Evolutionary conservation across 192 early-diverging fungal genomes (phyloP).

Genomic region (Martensiomyces pterosporus): DNA sequence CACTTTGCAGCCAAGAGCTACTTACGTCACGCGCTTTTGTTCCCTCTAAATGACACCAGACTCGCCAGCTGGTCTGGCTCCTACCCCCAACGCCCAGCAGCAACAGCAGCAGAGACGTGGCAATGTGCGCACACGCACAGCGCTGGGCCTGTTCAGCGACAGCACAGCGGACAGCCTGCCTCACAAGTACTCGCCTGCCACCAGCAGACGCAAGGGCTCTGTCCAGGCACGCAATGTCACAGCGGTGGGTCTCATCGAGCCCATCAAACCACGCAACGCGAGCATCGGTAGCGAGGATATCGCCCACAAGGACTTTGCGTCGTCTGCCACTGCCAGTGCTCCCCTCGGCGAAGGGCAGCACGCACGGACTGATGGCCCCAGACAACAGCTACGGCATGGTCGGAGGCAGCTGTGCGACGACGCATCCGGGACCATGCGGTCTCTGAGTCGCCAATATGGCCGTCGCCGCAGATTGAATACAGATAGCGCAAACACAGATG

Average conservation of each 20-base stretch:
- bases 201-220: neutral
- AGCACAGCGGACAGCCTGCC: neutral
- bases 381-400: conserved; percentile 13
- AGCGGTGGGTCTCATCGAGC: no score
- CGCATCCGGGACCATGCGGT: conserved; percentile 46
- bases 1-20: no score
- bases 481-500: conserved; percentile 11
- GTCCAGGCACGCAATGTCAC: no score
- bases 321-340: no score
- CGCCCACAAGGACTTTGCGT: no score
- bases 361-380: neutral
- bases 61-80: no score
- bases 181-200: neutral
- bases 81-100: conserved; percentile 6
- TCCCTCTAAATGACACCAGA: no score
- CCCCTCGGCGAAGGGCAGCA: no score
- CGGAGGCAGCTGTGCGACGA: conserved; percentile 35
- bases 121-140: conserved; percentile 31
- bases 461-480: conserved; percentile 44
- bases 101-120: no score
- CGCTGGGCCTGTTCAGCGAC: conserved; percentile 18
- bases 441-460: conserved; percentile 45
- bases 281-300: no score
- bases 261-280: no score
- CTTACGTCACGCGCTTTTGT: no score